Evolutionary conservation across 805 yeast species (phyloP), one percentile per base, ranked within the genome.

Genomic region (Monosporozyma solicola): DNA sequence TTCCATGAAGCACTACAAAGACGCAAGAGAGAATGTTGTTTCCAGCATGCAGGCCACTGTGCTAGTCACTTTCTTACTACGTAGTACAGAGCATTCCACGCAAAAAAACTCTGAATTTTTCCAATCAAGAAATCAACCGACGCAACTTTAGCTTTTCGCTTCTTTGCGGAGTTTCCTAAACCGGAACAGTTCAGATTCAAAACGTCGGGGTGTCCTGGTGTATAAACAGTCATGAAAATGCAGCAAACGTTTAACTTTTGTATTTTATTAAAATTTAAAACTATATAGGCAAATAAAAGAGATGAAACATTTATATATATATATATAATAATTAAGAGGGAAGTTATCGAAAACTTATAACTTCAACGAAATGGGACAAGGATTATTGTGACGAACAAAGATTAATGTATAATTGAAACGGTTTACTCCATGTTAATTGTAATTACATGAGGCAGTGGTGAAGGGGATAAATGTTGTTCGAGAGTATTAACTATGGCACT

Each of bases 391-490:
- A 32, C 5, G 37, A 13, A 9, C 13, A 25, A 13, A 13, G 15
- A 45, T 11, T 27, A 27, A 5, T 27, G 29, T 27, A 27, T 5
- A 27, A 20, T 20, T 20, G 20, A 35, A 8, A 15, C 13, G 35
- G 6, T 3, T 37, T 41, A 51, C 25, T 43, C 54, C 37, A 51
- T 48, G 15, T 41, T 27, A 3, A 51, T 41, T 4, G 32, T n/a
- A 32, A 51, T 48, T 37, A 48, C 51, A 43, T 51, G 54, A 16
- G 54, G 51, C 39, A 15, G 39, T 16, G 32, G 37, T 16, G 37
- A 10, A 11, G 32, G 37, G 20, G 37, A 10, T 4, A 45, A 25
- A 29, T n/a, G 31, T 8, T 43, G 31, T 24, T 43, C 31, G 5
- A 24, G 3, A 24, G 46, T 24, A 24, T 43, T 22, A 25, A 43